Conservation (phyloP, 805 yeast genomes). For the Ogataea paraovalis region DNA sequence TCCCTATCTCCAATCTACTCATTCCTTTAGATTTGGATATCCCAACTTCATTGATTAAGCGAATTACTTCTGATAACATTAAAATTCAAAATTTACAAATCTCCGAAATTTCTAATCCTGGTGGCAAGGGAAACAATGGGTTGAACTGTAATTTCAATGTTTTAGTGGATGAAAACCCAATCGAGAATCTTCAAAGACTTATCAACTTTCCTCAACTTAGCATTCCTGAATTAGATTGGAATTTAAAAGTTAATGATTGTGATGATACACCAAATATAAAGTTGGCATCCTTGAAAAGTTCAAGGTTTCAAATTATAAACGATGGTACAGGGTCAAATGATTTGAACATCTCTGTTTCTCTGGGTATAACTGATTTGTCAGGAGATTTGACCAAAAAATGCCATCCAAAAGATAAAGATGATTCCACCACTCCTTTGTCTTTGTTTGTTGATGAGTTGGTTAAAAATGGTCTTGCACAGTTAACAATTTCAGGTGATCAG, state of each 20-base stretch:
- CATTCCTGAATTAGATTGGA: slow-evolving; percentile 37
- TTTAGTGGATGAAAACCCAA: slow-evolving; percentile 13
- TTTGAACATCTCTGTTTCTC: slow-evolving; percentile 12
- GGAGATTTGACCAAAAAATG: slow-evolving; percentile 12
- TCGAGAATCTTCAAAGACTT: slow-evolving; percentile 8
- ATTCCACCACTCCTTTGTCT: slow-evolving; percentile 14
- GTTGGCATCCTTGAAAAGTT: slow-evolving; percentile 23
- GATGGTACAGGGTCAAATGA: background rate
- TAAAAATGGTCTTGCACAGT: slow-evolving; percentile 6
- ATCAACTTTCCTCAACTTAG: slow-evolving; percentile 10
- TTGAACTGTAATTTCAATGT: slow-evolving; percentile 24
- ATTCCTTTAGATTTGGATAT: slow-evolving; percentile 31
- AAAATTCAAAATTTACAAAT: slow-evolving; percentile 24
- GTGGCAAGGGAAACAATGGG: slow-evolving; percentile 13
- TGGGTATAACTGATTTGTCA: slow-evolving; percentile 7
- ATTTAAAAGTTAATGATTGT: slow-evolving; percentile 36
- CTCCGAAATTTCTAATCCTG: slow-evolving; percentile 22
- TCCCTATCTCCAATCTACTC: slow-evolving; percentile 30
- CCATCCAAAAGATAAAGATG: background rate
- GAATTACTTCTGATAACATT: slow-evolving; percentile 18
- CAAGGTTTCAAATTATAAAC: slow-evolving; percentile 9
- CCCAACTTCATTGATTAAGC: slow-evolving; percentile 20
- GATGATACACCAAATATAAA: slow-evolving; percentile 24
- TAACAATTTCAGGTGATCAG: slow-evolving; percentile 11
- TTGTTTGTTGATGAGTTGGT: slow-evolving; percentile 10